Evolutionary conservation across 139 green algal species (phyloP), one percentile per base, ranked within the genome.

Genomic region (Trebouxia sp.): DNA sequence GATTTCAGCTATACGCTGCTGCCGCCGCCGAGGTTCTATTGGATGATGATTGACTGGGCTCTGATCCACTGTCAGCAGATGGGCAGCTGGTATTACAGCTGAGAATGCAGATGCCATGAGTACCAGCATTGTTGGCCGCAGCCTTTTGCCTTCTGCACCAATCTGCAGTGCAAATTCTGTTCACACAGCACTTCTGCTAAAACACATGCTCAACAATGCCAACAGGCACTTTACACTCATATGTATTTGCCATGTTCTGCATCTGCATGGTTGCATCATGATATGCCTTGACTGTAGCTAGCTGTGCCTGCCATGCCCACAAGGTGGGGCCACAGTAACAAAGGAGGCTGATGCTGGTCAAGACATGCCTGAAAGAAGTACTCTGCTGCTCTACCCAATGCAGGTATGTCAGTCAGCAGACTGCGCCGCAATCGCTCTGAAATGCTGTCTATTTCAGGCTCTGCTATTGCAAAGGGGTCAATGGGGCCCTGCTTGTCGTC

Each of bases 1-100:
- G 56, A 99, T 98, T 81, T 99, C 96, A 7, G 97, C 96, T 10
- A 99, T 88, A 22, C 95, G 88, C 88, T 98, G 96, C 91, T 98
- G 95, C 67, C 93, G 84, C 22, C 95, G 83, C 37, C 96, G 87
- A 43, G 83, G 65, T 75, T 95, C 91, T 5, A 50, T 39, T 12
- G 93, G 87, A 66, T 90, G 87, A 42, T 88, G 82, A 39, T 77
- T 79, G 5, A 65, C 55, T 24, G 80, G 80, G 28, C 42, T 42
- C 30, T 70, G 55, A 35, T 84, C 80, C 10, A 93, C 88, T 11
- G 83, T 70, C 1, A 92, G 82, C 32, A 84, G 41, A 11, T 88
- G 78, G 9, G 84, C 53, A 10, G 80, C n/a, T 2, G 90, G 88
- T 0, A 88, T 62, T 0, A 45, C 50, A 0, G 76, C 45, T 22